A percentile compares a stretch with the other conserved stretches of the same genome.
These are phyloP conservation scores for Nothophaeocryptopus gaeumannii DNA, from an alignment of 2,329 filamentous ascomycete genomes.

Conservation along the genomic window DNA sequence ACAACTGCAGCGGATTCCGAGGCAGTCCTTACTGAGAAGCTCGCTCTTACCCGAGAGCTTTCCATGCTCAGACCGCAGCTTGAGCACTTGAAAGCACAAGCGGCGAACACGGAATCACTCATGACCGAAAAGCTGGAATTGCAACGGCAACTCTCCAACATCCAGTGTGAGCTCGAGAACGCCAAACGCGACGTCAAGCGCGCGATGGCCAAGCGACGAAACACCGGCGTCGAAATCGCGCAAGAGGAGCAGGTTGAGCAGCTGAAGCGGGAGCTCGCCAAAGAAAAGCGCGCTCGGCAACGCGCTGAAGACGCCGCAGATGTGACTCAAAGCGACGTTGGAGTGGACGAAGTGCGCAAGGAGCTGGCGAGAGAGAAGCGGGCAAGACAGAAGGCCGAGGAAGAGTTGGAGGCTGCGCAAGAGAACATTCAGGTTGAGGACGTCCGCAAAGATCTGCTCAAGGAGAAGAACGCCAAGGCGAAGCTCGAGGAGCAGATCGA, in stretches of 20 bases:
- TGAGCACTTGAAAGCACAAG: constrained; percentile 60
- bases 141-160: constrained; percentile 70
- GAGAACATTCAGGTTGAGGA: constrained; percentile 35
- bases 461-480: constrained; percentile 32
- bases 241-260: constrained; percentile 43
- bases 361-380: constrained; percentile 35
- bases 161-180: constrained; percentile 79
- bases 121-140: constrained; percentile 77
- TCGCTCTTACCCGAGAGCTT: constrained; percentile 59
- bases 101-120: constrained; percentile 61
- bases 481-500: constrained; percentile 39
- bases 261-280: constrained; percentile 46
- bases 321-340: constrained; percentile 30
- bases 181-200: constrained; percentile 70
- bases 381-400: constrained; percentile 32
- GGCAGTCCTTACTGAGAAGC: constrained; percentile 65
- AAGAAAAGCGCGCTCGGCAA: constrained; percentile 46
- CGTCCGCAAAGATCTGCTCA: constrained; percentile 33
- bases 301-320: constrained; percentile 40
- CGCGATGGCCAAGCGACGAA: constrained; percentile 50
- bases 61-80: constrained; percentile 59
- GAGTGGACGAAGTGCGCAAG: constrained; percentile 33
- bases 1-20: constrained; percentile 66
- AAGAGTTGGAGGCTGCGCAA: constrained; percentile 39
- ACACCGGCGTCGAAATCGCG: constrained; percentile 48